Conservation (phyloP, 2,329 filamentous ascomycete genomes). For the Hyphodiscus sp. region DNA sequence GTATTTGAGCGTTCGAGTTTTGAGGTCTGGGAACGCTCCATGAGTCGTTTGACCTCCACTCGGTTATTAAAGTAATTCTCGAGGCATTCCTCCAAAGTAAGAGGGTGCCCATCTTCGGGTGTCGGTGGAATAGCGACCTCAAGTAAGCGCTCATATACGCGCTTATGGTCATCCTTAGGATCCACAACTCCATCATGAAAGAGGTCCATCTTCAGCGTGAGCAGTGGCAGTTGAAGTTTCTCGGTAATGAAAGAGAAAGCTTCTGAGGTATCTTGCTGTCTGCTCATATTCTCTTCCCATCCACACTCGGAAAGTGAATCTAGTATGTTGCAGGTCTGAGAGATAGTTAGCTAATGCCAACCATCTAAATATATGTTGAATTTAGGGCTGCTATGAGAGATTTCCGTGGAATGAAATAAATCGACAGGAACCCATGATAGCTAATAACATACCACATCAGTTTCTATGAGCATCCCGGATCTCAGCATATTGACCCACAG, state of each 20-base stretch:
- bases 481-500: slow-evolving; percentile 92
- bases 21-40: neutral
- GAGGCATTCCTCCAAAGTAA: slow-evolving; percentile 84
- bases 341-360: slow-evolving; percentile 8
- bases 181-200: slow-evolving; percentile 85
- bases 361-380: no score
- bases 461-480: slow-evolving; percentile 75
- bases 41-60: slow-evolving; percentile 73
- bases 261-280: slow-evolving; percentile 93
- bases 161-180: slow-evolving; percentile 84
- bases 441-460: slow-evolving; percentile 61
- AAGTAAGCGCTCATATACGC: slow-evolving; percentile 83
- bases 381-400: no score
- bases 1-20: slow-evolving; percentile 57
- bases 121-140: slow-evolving; percentile 85
- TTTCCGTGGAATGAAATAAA: no score
- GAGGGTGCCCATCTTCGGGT: slow-evolving; percentile 54
- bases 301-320: slow-evolving; percentile 77
- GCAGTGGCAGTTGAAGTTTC: slow-evolving; percentile 75
- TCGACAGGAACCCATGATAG: neutral
- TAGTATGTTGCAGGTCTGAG: slow-evolving; percentile 74
- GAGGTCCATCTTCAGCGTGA: slow-evolving; percentile 89
- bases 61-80: slow-evolving; percentile 86
- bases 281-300: slow-evolving; percentile 72
- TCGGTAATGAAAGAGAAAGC: slow-evolving; percentile 94